Evolutionary conservation across 2,329 filamentous ascomycete species (phyloP), one percentile per base, ranked within the genome.

Genomic region (Cordyceps fumosorosea): DNA sequence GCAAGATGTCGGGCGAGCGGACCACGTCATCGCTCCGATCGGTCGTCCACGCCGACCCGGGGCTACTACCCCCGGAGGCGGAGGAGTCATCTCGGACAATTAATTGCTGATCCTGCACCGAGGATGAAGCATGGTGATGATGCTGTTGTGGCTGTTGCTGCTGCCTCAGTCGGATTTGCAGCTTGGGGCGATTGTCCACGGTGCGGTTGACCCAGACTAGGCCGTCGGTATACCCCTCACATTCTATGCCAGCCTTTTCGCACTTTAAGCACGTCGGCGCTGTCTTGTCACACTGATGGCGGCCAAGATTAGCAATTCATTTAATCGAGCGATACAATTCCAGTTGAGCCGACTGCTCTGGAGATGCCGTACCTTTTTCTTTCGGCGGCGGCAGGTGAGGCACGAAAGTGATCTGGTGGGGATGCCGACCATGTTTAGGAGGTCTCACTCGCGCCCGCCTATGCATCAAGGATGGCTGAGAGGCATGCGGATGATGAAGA

Each of bases 331-430:
- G 16, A 44, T 8, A n/a, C 8, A 20, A 20, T 20, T 40, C 22
- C 10, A 5, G 32, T 18, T 12, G 20, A 18, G 5, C 29, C 44
- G 16, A 26, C 22, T 48, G 18, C 4, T 20, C n/a, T 16, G 45
- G 10, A 20, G 26, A 20, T 4, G 20, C 4, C 47, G 11, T 53
- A 62, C 60, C 53, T 56, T 52, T 57, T 62, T 62, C 54, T 62
- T 62, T 45, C 60, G 34, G n/a, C 60, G 60, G 52, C 60, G 60
- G 40, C 60, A 62, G 40, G 60, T 62, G n/a, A 62, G 60, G 60
- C 60, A 62, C 37, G 60, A 56, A 45, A 62, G 37, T 53, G 60
- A 62, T 57, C 60, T 62, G 53, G 60, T 58, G 40, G 60, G 60
- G 54, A 62, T 62, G 54, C 60, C 60, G 26, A 62, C 60, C 60